A percentile compares a stretch with the other conserved stretches of the same genome.
These are phyloP conservation scores for Termitomyces sp. DNA, from an alignment of 768 basidiomycete genomes.

Conservation along the genomic window DNA sequence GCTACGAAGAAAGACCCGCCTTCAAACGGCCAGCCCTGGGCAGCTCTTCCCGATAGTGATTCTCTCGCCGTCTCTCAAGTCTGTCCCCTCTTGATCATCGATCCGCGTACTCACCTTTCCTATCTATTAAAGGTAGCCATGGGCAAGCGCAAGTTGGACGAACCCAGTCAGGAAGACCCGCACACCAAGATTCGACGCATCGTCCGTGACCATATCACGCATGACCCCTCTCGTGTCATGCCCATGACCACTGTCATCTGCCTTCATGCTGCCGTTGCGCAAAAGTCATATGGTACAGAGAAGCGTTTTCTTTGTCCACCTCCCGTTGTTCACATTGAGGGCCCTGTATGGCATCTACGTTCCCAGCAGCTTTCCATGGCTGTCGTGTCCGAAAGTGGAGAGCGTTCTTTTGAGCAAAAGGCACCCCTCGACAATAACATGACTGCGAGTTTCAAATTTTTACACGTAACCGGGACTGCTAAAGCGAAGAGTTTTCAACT, in stretches of 20 bases:
- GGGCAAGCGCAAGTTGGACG: slow-evolving; percentile 74
- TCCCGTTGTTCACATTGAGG: slow-evolving; percentile 88
- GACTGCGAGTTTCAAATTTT: slow-evolving; percentile 86
- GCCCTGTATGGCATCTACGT: slow-evolving; percentile 81
- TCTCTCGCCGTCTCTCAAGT: slow-evolving; percentile 33
- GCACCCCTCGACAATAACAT: slow-evolving; percentile 78
- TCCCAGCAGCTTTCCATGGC: slow-evolving; percentile 80
- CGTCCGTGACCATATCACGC: slow-evolving; percentile 75
- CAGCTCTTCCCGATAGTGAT: slow-evolving; percentile 27
- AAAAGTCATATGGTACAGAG: slow-evolving; percentile 95
- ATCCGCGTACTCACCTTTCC: slow-evolving; percentile 1
- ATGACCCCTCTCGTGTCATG: slow-evolving; percentile 69
- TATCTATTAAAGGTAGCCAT: slow-evolving; percentile 30
- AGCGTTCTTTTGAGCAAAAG: slow-evolving; percentile 81
- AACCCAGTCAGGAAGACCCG: slow-evolving; percentile 54
- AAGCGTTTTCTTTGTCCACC: slow-evolving; percentile 93
- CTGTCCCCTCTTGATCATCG: slow-evolving; percentile 12
- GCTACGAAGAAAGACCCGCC: slow-evolving; percentile 40
- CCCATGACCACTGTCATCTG: slow-evolving; percentile 91
- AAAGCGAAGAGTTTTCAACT: slow-evolving; percentile 89
- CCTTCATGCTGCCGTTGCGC: slow-evolving; percentile 88
- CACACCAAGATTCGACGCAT: slow-evolving; percentile 82
- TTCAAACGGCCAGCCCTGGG: slow-evolving; percentile 35
- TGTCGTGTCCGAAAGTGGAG: slow-evolving; percentile 78
- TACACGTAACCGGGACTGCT: slow-evolving; percentile 83